These are phyloP conservation scores for Pseudogymnoascus sp. DNA, from an alignment of 2,329 filamentous ascomycete genomes.

Conservation along the genomic window DNA sequence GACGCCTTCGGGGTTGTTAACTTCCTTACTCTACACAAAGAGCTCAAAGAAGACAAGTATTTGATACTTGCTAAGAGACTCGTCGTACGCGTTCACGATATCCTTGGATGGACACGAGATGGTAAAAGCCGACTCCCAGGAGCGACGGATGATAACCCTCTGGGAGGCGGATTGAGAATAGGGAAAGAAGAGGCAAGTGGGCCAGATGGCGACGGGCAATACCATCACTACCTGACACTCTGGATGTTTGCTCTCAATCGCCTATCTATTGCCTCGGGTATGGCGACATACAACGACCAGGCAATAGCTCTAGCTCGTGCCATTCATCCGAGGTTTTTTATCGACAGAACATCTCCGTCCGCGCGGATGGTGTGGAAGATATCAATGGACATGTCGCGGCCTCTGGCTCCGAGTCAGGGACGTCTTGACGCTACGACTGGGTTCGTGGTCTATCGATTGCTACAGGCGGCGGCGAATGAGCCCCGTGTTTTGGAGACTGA, in stretches of 20 bases:
- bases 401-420: constrained; percentile 44
- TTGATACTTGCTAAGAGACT: constrained; percentile 42
- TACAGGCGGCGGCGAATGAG: constrained; percentile 36
- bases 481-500: constrained; percentile 36
- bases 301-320: constrained; percentile 45
- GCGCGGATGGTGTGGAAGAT: constrained; percentile 49
- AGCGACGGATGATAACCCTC: constrained; percentile 43
- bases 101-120: constrained; percentile 45
- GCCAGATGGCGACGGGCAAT: constrained; percentile 49
- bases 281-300: constrained; percentile 40
- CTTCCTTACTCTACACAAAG: constrained; percentile 45
- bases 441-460: constrained; percentile 41
- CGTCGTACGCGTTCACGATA: constrained; percentile 42
- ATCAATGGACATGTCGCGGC: constrained; percentile 38
- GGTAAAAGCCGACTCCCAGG: constrained; percentile 38
- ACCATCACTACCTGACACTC: constrained; percentile 52
- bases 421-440: constrained; percentile 50
- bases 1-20: constrained; percentile 54
- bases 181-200: constrained; percentile 44
- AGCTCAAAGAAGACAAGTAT: constrained; percentile 35
- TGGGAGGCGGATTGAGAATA: constrained; percentile 49
- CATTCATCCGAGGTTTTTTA: constrained; percentile 45
- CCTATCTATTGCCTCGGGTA: constrained; percentile 39
- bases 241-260: constrained; percentile 57
- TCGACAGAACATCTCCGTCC: neutral